Conservation (phyloP, 31 red algal genomes). For the Endocladia muricata region DNA sequence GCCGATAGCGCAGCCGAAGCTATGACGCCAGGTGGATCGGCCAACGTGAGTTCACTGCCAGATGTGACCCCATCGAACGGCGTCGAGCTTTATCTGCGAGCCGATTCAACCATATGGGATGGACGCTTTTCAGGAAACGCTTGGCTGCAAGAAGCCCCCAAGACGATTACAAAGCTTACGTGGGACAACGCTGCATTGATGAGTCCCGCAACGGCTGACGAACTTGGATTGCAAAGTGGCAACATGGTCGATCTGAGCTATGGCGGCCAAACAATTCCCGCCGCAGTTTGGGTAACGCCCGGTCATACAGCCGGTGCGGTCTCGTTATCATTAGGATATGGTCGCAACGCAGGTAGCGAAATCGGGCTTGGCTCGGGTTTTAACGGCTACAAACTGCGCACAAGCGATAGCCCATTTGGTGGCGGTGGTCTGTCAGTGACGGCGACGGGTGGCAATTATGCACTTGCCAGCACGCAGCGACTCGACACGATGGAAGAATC, state of each 20-base stretch:
- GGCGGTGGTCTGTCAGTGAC: background rate
- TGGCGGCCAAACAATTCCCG: background rate
- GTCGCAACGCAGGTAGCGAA: background rate
- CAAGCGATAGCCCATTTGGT: background rate
- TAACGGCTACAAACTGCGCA: background rate
- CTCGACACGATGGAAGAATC: background rate
- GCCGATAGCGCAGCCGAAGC: background rate
- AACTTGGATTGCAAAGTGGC: background rate
- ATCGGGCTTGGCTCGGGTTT: background rate
- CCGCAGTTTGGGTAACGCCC: background rate
- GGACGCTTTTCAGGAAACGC: background rate
- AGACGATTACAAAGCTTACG: background rate
- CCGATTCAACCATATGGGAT: background rate
- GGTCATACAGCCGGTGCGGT: background rate
- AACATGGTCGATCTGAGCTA: background rate
- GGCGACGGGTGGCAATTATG: background rate
- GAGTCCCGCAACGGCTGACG: background rate
- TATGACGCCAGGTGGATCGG: too few relatives aligned
- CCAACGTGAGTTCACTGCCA: too few relatives aligned
- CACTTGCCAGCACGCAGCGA: background rate
- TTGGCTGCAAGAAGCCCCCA: slow-evolving; percentile 5
- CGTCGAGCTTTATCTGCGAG: background rate
- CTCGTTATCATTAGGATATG: background rate
- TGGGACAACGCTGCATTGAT: slow-evolving; percentile 18
- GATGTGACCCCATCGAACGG: too few relatives aligned